Evolutionary conservation across 2,329 filamentous ascomycete species (phyloP), one percentile per base, ranked within the genome.

Genomic region (Dactylonectria macrodidyma): DNA sequence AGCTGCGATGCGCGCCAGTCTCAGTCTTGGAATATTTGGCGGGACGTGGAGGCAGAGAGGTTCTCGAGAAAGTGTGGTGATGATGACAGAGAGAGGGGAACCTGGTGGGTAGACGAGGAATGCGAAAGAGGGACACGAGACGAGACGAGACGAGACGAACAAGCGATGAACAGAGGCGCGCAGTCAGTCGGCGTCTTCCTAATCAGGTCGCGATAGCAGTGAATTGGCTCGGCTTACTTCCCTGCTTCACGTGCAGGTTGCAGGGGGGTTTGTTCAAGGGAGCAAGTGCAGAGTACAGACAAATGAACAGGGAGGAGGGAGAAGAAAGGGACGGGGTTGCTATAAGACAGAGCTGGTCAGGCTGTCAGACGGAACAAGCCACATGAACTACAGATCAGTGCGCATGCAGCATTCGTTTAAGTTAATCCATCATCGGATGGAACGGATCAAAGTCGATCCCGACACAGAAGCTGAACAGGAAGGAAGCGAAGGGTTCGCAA

Each of bases 161-260:
- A 44, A 10, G 24, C 14, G 19, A 56, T 22, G 30, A 34, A 48
- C 52, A 46, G 54, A 16, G 51, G 33, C 11, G 51, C 51, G n/a
- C 51, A 54, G 8, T 68, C 46, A 51, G 33, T 16, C 58, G 54
- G 62, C 24, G 26, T 26, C 36, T 59, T 69, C 69, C 61, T 66
- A 44, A 71, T 63, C 59, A 57, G 59, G 69, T 34, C 59, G 50
- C 47, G 52, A 36, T 44, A 38, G 22, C 46, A n/a, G 55, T 60
- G 66, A 59, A 4, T 58, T 56, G 51, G 50, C 33, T 67, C 58
- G 34, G 68, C 46, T 6, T 12, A 46, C 48, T 7, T 34, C 33
- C 41, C 62, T 56, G 50, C 48, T 66, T 68, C 62, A 48, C 52
- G 50, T 52, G 26, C 48, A 16, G 50, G 30, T 52, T 30, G 41